Percentiles rank a stretch among this genome's conserved stretches.
phyloP scores from a whole-genome alignment of 1,284 basidiomycete genomes.

The Irpex sp. region DNA sequence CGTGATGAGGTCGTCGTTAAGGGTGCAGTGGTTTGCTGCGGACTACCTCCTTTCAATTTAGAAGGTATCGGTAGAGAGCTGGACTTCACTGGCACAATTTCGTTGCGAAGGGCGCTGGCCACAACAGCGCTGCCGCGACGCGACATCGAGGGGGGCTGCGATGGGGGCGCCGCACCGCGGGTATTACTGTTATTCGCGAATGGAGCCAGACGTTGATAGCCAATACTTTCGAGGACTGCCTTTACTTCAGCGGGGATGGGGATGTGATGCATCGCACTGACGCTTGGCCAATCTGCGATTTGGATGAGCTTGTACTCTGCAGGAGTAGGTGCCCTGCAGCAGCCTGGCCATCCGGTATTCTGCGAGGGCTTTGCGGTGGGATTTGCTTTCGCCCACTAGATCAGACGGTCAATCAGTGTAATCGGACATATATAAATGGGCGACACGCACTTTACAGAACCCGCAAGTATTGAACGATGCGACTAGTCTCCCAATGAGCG shows the following conservation, averaged over 20 bases:
- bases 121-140: slow-evolving; percentile 46
- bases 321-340: slow-evolving; percentile 65
- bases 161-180: slow-evolving; percentile 16
- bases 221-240: slow-evolving; percentile 53
- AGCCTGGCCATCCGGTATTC: slow-evolving; percentile 81
- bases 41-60: slow-evolving; percentile 43
- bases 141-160: slow-evolving; percentile 37
- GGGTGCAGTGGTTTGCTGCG: slow-evolving; percentile 37
- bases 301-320: slow-evolving; percentile 59
- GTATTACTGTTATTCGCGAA: not conserved
- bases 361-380: slow-evolving; percentile 48
- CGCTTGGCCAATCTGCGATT: slow-evolving; percentile 75
- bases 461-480: slow-evolving; percentile 81
- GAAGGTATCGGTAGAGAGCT: slow-evolving; percentile 32
- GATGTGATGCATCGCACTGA: slow-evolving; percentile 66
- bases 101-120: slow-evolving; percentile 22
- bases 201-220: slow-evolving; percentile 12
- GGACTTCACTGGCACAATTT: slow-evolving; percentile 23
- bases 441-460: slow-evolving; percentile 68
- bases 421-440: slow-evolving; percentile 21
- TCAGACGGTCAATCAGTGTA: slow-evolving; percentile 24
- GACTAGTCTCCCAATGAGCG: slow-evolving; percentile 38
- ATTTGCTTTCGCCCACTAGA: slow-evolving; percentile 64
- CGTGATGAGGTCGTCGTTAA: slow-evolving; percentile 37
- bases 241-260: slow-evolving; percentile 70